These are phyloP conservation scores for Coemansia sp. DNA, from an alignment of 192 early-diverging fungal genomes.

Conservation along the genomic window DNA sequence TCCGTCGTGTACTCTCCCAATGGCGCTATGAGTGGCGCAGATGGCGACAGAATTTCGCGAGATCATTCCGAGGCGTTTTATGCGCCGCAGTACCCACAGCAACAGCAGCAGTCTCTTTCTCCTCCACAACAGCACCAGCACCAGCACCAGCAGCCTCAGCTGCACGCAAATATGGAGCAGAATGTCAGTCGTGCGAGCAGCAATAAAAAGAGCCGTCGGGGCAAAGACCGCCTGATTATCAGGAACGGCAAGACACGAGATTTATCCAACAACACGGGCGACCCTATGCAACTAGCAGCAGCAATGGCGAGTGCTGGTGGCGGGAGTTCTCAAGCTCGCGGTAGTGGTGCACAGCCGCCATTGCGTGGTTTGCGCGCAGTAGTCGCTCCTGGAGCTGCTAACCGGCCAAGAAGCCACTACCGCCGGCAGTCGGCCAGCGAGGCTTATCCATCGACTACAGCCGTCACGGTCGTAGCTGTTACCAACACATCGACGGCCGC, in stretches of 20 bases:
- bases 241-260: conserved; percentile 10
- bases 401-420: conserved; percentile 8
- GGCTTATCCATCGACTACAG: conserved; percentile 23
- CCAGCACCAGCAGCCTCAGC: neutral
- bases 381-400: neutral
- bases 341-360: neutral
- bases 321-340: neutral
- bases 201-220: conserved; percentile 4
- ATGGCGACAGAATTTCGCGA: conserved; percentile 11
- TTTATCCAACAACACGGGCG: neutral
- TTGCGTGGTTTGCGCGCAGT: neutral
- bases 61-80: conserved; percentile 18
- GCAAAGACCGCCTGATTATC: conserved; percentile 6
- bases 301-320: neutral
- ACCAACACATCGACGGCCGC: neutral
- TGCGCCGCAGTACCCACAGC: neutral
- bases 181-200: neutral
- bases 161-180: neutral
- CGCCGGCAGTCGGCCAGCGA: conserved; percentile 33
- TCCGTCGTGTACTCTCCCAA: conserved; percentile 31
- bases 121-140: neutral
- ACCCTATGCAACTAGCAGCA: neutral
- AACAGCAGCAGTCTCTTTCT: conserved; percentile 5
- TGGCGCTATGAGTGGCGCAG: conserved; percentile 3
- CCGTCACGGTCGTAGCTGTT: conserved; percentile 14